phyloP scores from a whole-genome alignment of 768 basidiomycete genomes.

The Rhodosporidiobolus odoratus region DNA sequence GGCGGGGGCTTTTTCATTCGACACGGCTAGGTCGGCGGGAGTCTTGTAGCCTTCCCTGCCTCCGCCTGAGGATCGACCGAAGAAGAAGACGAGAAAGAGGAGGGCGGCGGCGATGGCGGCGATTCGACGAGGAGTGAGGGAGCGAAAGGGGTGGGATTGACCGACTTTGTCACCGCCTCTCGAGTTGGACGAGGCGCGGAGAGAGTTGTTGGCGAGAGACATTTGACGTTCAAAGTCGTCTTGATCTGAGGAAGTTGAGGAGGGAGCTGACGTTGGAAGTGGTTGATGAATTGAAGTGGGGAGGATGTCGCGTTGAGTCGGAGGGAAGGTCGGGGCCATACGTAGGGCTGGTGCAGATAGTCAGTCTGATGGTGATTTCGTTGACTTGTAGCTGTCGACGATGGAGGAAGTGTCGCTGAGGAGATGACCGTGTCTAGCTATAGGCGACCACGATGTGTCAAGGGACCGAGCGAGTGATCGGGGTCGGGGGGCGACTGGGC shows the following conservation, averaged over 20 bases:
- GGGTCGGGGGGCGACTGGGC: too few relatives aligned
- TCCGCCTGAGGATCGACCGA: conserved; percentile 24
- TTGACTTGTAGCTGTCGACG: too few relatives aligned
- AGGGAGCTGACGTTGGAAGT: not conserved
- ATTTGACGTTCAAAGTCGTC: conserved; percentile 17
- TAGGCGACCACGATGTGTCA: too few relatives aligned
- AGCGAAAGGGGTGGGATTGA: conserved; percentile 13
- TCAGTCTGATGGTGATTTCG: too few relatives aligned
- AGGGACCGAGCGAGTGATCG: too few relatives aligned
- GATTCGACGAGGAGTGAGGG: conserved; percentile 33
- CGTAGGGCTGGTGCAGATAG: not conserved
- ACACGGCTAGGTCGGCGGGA: not conserved
- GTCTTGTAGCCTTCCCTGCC: not conserved
- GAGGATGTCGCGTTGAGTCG: conserved; percentile 2
- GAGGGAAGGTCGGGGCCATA: conserved; percentile 5
- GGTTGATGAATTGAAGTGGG: not conserved
- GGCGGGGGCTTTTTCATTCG: not conserved
- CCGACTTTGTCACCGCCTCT: not conserved
- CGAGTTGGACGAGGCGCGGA: too few relatives aligned
- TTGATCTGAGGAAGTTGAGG: not conserved
- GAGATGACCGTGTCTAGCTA: too few relatives aligned
- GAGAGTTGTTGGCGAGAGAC: conserved; percentile 22
- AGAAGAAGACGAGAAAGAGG: conserved; percentile 36
- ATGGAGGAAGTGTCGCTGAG: too few relatives aligned
- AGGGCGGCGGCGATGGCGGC: conserved; percentile 28